Evolutionary conservation across 2,329 filamentous ascomycete species (phyloP).

Genomic region (Mariannaea elegans): DNA sequence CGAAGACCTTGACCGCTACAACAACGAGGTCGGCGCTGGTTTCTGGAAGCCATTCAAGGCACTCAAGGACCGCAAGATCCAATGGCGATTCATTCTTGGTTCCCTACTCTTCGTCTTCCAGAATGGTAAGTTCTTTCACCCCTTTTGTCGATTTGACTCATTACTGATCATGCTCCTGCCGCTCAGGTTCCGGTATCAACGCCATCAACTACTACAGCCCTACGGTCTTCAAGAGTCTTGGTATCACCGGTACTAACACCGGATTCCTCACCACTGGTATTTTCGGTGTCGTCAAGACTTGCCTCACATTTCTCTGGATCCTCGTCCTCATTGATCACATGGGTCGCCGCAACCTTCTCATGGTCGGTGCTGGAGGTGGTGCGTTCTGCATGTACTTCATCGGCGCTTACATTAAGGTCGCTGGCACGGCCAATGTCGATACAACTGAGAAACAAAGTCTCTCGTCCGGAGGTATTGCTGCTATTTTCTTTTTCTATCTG

Average conservation of each 20-base stretch:
- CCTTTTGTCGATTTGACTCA: conserved; percentile 25
- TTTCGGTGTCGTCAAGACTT: conserved; percentile 80
- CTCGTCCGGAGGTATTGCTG: conserved; percentile 66
- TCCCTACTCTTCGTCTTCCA: conserved; percentile 81
- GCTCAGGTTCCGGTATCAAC: conserved; percentile 69
- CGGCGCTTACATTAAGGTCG: conserved; percentile 53
- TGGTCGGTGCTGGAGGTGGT: conserved; percentile 70
- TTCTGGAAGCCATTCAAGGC: conserved; percentile 79
- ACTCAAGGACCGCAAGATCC: conserved; percentile 64
- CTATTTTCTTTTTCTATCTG: conserved; percentile 72
- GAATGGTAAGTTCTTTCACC: conserved; percentile 60
- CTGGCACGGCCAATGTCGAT: conserved; percentile 56
- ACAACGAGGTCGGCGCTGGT: conserved; percentile 69
- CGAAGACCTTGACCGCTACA: conserved; percentile 72
- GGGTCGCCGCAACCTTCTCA: conserved; percentile 65
- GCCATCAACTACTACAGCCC: conserved; percentile 78
- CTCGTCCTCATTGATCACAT: conserved; percentile 72
- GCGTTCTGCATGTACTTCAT: conserved; percentile 73
- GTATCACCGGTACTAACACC: conserved; percentile 55
- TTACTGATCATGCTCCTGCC: not conserved
- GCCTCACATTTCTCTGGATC: conserved; percentile 74
- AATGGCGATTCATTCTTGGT: conserved; percentile 78
- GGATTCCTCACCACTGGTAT: conserved; percentile 73
- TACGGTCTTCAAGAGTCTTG: conserved; percentile 56
- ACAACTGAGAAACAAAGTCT: conserved; percentile 42